Percentiles rank a stretch among this genome's conserved stretches.
Conservation (phyloP, 805 yeast genomes). For the Ogataea minuta region DNA sequence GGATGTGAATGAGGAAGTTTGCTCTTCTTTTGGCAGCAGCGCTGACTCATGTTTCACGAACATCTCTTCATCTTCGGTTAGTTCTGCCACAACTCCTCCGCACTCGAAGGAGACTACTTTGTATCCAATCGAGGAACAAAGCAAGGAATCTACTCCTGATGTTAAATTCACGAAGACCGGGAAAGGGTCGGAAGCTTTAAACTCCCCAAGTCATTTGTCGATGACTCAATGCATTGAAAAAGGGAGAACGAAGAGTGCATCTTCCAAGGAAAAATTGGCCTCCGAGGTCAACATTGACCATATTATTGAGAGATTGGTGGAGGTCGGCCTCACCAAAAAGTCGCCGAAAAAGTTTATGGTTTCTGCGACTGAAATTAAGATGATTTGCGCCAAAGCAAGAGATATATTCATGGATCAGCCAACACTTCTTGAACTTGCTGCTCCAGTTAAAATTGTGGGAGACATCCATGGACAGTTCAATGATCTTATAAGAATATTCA, state of each 20-base stretch:
- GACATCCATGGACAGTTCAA: slow-evolving; percentile 73
- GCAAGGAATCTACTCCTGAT: slow-evolving; percentile 32
- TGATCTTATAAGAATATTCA: slow-evolving; percentile 53
- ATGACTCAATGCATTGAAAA: background rate
- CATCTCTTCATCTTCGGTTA: slow-evolving; percentile 29
- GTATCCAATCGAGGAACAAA: slow-evolving; percentile 34
- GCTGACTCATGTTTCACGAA: slow-evolving; percentile 37
- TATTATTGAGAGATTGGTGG: slow-evolving; percentile 58
- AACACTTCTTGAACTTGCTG: slow-evolving; percentile 58
- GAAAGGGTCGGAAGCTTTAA: slow-evolving; percentile 1
- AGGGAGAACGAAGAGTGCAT: slow-evolving; percentile 1
- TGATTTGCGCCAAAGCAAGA: slow-evolving; percentile 56
- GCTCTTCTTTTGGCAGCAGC: slow-evolving; percentile 44
- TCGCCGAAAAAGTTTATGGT: slow-evolving; percentile 50
- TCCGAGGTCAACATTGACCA: slow-evolving; percentile 51
- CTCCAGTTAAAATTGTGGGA: slow-evolving; percentile 82
- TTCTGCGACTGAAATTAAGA: slow-evolving; percentile 51
- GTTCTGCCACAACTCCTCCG: slow-evolving; percentile 30
- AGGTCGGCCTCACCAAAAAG: slow-evolving; percentile 44
- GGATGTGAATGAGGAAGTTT: slow-evolving; percentile 18
- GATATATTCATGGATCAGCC: slow-evolving; percentile 65
- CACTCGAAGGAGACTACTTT: slow-evolving; percentile 18
- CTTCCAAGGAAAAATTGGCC: background rate
- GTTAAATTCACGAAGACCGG: slow-evolving; percentile 5
- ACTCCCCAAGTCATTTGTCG: slow-evolving; percentile 2